Conservation (phyloP, 2,329 filamentous ascomycete species). For the Chaetomium olivaceum region DNA sequence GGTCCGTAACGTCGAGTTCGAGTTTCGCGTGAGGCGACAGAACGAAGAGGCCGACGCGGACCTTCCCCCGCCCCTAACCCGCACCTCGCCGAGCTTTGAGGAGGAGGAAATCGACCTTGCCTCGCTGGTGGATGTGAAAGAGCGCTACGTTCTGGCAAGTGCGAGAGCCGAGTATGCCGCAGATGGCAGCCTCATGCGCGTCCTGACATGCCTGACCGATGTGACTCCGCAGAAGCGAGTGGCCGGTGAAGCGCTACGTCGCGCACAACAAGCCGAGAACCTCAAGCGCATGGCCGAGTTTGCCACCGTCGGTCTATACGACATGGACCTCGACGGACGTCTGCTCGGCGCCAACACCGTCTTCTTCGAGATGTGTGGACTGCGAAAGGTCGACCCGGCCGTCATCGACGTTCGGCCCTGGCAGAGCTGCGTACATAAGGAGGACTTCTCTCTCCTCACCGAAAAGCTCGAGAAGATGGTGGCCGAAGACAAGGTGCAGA, state of each 20-base stretch:
- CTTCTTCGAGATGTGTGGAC: constrained; percentile 54
- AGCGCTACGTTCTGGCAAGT: constrained; percentile 50
- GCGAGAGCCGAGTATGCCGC: constrained; percentile 48
- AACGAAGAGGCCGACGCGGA: constrained; percentile 23
- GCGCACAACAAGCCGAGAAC: constrained; percentile 54
- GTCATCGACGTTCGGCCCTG: constrained; percentile 46
- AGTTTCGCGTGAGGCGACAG: constrained; percentile 47
- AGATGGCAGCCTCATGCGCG: constrained; percentile 47
- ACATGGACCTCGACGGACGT: constrained; percentile 52
- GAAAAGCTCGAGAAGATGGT: constrained; percentile 45
- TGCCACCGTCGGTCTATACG: constrained; percentile 57
- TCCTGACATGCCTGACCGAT: constrained; percentile 53
- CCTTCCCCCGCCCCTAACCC: constrained; percentile 34
- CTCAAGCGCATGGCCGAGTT: constrained; percentile 56
- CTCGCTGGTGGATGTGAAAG: constrained; percentile 38
- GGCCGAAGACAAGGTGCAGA: constrained; percentile 46
- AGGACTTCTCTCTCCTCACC: constrained; percentile 46
- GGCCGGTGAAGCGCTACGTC: constrained; percentile 50
- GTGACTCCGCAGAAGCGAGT: constrained; percentile 52
- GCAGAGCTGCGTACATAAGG: constrained; percentile 46
- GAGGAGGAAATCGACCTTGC: constrained; percentile 40
- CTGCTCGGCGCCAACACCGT: constrained; percentile 54
- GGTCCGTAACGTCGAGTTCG: constrained; percentile 46
- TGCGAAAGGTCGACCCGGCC: constrained; percentile 46
- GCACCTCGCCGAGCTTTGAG: constrained; percentile 42